Evolutionary conservation across 345 rosid species (phyloP), one percentile per base, ranked within the genome.

Genomic region (Murraya koenigii): DNA sequence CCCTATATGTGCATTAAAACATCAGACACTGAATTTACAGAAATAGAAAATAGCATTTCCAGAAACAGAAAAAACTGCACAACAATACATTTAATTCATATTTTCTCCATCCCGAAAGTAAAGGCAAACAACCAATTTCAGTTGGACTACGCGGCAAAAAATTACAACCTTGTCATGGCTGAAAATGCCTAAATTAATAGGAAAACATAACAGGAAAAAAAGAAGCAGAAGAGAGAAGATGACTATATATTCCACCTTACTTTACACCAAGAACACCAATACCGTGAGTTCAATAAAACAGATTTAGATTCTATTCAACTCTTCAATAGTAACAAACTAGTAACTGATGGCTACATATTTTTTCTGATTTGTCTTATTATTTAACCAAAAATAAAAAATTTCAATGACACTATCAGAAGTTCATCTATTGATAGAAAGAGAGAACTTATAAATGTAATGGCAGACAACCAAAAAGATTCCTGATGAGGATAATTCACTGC

Each of bases 1-100:
- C 98, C 98, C 99, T 96, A 83, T 30, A 78, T 25, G 64, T 47
- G 68, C 56, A 80, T 75, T 17, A 64, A 19, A 67, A 65, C 25
- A 72, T 74, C 54, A 77, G 62, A 79, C 3, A 67, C 71, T 1
- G 11, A 54, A 64, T 38, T 72, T n/a, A 63, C 1, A 25, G 58
- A 47, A 39, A 69, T 47, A 14, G 54, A 17, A 70, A 17, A 59
- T 22, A 5, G n/a, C n/a, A 64, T 38, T 72, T n/a, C 55, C 1
- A 25, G 58, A 47, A 39, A 69, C 47, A 14, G 54, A 17, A 70
- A 17, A 59, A 35, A 65, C 2, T 25, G 15, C 30, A 20, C 22
- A 22, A 65, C 11, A 30, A 44, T 41, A 23, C 14, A 26, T 32
- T 11, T 28, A 64, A 30, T 55, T 23, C 19, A 44, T 11, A 47